Evolutionary conservation across 208 protist genomes (phyloP), one percentile per base, ranked within the genome.

Genomic region (Trypanosoma cruzi): DNA sequence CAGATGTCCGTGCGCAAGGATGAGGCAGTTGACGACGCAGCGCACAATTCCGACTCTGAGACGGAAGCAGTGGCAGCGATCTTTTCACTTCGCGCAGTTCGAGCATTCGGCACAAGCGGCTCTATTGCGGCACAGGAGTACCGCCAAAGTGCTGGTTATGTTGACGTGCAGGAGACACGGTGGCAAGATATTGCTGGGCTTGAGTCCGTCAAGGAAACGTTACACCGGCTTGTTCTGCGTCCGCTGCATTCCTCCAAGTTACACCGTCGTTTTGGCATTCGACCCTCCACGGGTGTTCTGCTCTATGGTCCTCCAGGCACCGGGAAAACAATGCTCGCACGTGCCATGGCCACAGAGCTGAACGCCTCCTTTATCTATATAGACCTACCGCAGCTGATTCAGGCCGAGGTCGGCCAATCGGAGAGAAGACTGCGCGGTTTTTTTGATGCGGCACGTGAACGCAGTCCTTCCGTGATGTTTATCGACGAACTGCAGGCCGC

Each of bases 401-500:
- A 85, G 53, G 82, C 93, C 37, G 98, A 92, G 68, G 80, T 96
- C n/a, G 96, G 96, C 14, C 94, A 98, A 69, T 90, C 90, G 8
- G 94, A 98, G 77, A 74, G 93, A 66, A 70, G 81, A 40, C 76
- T 98, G 55, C 79, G 80, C 37, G 79, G 80, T 16, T 88, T 98
- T 60, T 98, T 98, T 61, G 78, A 75, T 32, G 61, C 91, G 11
- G 95, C 95, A 13, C 68, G 77, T 4, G 76, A 92, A 54, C 75
- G 85, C 1, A 91, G 89, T 46, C 95, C 94, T 5, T 73, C 84
- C 13, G 73, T 98, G 18, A 81, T 98, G 37, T 98, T 98, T 68
- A 94, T 98, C 64, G 96, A 98, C 69, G 96, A 98, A 71, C 68
- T 98, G 32, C 98, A 99, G 65, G 83, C 90, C 20, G 86, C 86